These are phyloP conservation scores for Asterella californica DNA, from an alignment of 225 moss, liverwort and hornwort species.

Conservation along the genomic window DNA sequence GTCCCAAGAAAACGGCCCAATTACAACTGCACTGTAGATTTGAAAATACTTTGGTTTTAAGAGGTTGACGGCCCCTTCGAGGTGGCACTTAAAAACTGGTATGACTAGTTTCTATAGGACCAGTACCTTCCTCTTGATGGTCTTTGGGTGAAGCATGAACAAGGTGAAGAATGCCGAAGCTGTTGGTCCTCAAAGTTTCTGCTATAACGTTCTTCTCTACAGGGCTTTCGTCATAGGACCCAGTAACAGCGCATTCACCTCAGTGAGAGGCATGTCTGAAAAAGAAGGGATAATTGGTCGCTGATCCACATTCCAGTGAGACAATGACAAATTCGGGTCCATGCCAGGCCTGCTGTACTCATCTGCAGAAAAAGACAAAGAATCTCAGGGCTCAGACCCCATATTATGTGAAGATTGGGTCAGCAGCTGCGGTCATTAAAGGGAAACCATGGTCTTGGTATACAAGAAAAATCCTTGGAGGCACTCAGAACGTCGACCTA, in stretches of 20 bases:
- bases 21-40: too few species aligned
- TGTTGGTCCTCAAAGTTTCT: background rate
- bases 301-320: slow-evolving; percentile 32
- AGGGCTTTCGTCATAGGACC: slow-evolving; percentile 13
- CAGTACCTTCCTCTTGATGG: background rate
- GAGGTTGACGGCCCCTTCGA: background rate
- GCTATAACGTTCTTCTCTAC: background rate
- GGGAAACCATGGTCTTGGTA: background rate
- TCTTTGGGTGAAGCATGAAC: background rate
- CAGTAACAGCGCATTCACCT: slow-evolving; percentile 64
- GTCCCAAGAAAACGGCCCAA: too few species aligned
- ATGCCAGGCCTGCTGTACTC: slow-evolving; percentile 52
- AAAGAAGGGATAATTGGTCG: slow-evolving; percentile 54
- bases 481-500: too few species aligned
- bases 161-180: background rate
- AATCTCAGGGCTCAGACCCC: background rate
- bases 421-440: background rate
- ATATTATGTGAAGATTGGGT: background rate
- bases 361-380: slow-evolving; percentile 36
- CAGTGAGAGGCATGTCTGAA: slow-evolving; percentile 71
- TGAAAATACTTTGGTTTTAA: background rate
- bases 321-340: slow-evolving; percentile 1
- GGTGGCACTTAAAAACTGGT: background rate
- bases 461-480: background rate
- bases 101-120: background rate